phyloP scores from a whole-genome alignment of 139 green algal species.

The Tetraselmis striata region DNA sequence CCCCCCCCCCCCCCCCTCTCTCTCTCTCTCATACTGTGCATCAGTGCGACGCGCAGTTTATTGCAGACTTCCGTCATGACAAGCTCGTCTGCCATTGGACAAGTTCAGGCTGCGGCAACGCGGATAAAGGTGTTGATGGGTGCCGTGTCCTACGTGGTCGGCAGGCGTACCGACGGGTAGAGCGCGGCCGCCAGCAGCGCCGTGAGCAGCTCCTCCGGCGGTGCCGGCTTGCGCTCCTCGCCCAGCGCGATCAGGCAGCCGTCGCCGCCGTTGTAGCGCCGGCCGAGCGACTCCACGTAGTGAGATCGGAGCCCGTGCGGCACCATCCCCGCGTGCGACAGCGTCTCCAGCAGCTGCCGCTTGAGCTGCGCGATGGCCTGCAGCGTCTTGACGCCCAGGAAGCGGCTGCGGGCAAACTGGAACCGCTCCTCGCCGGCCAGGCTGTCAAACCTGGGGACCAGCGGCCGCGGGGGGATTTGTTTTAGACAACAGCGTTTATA shows the following conservation, averaged over 20 bases:
- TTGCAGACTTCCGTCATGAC: no score
- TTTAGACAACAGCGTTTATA: not conserved
- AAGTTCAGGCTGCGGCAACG: no score
- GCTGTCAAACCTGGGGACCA: not conserved
- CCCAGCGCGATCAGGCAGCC: slow-evolving; percentile 8
- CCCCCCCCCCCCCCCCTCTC: no score
- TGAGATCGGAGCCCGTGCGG: slow-evolving; percentile 1
- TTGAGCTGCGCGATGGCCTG: slow-evolving; percentile 15
- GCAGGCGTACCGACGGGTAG: slow-evolving; percentile 15
- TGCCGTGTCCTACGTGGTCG: no score
- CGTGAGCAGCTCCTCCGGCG: slow-evolving; percentile 5
- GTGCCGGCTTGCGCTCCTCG: not conserved
- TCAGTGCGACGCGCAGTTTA: no score
- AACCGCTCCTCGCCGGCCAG: not conserved
- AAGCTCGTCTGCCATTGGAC: no score
- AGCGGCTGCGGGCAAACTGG: slow-evolving; percentile 9
- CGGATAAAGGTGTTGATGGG: no score
- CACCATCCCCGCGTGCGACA: slow-evolving; percentile 10
- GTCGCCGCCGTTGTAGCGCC: slow-evolving; percentile 2
- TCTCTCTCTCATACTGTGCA: no score
- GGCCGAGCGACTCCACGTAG: slow-evolving; percentile 4
- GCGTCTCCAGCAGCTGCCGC: slow-evolving; percentile 19
- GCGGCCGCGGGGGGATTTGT: not conserved
- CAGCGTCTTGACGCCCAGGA: slow-evolving; percentile 23
- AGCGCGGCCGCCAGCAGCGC: slow-evolving; percentile 18